A percentile compares a stretch with the other conserved stretches of the same genome.
Conservation (phyloP, 2,329 filamentous ascomycete species). For the Westerdykella aurantiaca region DNA sequence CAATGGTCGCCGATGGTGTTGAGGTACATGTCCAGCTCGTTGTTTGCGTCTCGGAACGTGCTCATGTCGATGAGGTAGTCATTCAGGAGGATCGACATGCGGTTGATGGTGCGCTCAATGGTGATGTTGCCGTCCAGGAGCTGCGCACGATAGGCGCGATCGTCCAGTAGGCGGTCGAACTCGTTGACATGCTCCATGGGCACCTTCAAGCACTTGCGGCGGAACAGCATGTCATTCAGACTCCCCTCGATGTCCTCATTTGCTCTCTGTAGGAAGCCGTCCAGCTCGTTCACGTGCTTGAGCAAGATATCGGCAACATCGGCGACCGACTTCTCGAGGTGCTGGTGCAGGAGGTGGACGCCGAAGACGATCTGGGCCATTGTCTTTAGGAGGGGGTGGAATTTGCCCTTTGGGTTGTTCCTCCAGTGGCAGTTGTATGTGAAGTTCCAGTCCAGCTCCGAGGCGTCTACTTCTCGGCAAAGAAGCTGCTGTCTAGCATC, state of each 20-base stretch:
- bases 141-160: conserved; percentile 72
- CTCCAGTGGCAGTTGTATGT: conserved; percentile 72
- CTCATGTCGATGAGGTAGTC: conserved; percentile 73
- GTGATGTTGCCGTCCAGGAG: conserved; percentile 83
- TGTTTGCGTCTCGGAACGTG: conserved; percentile 69
- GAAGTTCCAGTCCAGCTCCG: conserved; percentile 62
- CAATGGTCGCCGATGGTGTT: conserved; percentile 57
- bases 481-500: conserved; percentile 36
- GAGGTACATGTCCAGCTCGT: conserved; percentile 72
- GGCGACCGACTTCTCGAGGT: conserved; percentile 79
- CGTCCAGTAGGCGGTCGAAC: conserved; percentile 83
- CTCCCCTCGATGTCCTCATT: conserved; percentile 79
- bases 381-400: conserved; percentile 85
- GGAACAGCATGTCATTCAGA: conserved; percentile 62
- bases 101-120: conserved; percentile 81
- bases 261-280: conserved; percentile 80
- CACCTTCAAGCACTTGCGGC: conserved; percentile 72
- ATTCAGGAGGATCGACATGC: conserved; percentile 69
- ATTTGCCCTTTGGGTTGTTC: conserved; percentile 65
- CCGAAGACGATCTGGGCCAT: conserved; percentile 91
- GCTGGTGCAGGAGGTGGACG: conserved; percentile 77
- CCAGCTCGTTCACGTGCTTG: conserved; percentile 87
- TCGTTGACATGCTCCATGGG: conserved; percentile 76
- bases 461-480: conserved; percentile 59
- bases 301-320: conserved; percentile 88